These are phyloP conservation scores for Sodiomyces alkalinus DNA, from an alignment of 2,329 filamentous ascomycete genomes.

Conservation along the genomic window DNA sequence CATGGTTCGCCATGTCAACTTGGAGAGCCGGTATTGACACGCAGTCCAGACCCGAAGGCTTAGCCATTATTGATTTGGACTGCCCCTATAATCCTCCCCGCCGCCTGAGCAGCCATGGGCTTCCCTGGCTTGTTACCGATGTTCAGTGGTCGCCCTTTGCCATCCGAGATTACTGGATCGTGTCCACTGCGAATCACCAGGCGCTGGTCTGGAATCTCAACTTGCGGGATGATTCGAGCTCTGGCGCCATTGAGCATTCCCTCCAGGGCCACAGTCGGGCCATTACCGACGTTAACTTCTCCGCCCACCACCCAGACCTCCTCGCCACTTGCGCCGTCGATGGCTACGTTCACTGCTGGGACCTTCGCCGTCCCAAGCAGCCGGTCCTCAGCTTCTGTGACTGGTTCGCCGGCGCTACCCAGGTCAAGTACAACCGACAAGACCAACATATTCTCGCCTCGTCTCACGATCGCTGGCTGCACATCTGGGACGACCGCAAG, in stretches of 20 bases:
- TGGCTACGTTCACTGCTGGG: slow-evolving; percentile 87
- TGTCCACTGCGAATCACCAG: slow-evolving; percentile 87
- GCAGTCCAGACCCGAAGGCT: slow-evolving; percentile 51
- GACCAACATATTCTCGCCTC: slow-evolving; percentile 79
- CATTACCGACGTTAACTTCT: slow-evolving; percentile 95
- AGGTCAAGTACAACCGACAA: slow-evolving; percentile 89
- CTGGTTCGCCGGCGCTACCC: slow-evolving; percentile 85
- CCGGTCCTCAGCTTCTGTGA: slow-evolving; percentile 75
- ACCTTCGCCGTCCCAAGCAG: slow-evolving; percentile 57
- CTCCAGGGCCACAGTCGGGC: slow-evolving; percentile 71
- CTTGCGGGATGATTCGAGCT: slow-evolving; percentile 55
- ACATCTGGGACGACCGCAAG: slow-evolving; percentile 81
- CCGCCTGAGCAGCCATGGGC: slow-evolving; percentile 64
- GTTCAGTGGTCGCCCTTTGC: slow-evolving; percentile 96
- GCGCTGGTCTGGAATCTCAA: slow-evolving; percentile 89
- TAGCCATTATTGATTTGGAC: slow-evolving; percentile 86
- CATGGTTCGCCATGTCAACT: no score
- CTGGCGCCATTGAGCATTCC: slow-evolving; percentile 67
- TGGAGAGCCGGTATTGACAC: not conserved
- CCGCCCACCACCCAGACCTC: slow-evolving; percentile 77
- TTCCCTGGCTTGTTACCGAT: slow-evolving; percentile 89
- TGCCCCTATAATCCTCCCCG: slow-evolving; percentile 77
- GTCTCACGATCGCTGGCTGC: slow-evolving; percentile 73
- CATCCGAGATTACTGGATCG: slow-evolving; percentile 79
- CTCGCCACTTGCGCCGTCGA: slow-evolving; percentile 86